Evolutionary conservation across 176 grass and related monocot species (phyloP).

Genomic region (Sorghum bicolor): Sorghum_bicolor_NCBIv3 NC_012870.2:5433501-5434000

Average conservation of each 20-base stretch:
- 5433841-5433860: neutral
- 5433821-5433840: too few relatives aligned
- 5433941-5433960: neutral
- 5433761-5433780: too few relatives aligned
- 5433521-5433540: too few relatives aligned
- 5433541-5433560: neutral
- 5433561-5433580: too few relatives aligned
- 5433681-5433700: too few relatives aligned
- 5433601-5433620: neutral
- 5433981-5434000: neutral
- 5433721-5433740: too few relatives aligned
- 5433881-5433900: too few relatives aligned
- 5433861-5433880: neutral
- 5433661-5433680: neutral
- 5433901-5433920: neutral
- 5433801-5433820: neutral
- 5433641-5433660: neutral
- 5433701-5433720: too few relatives aligned
- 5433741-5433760: too few relatives aligned
- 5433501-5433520: too few relatives aligned
- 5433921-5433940: neutral
- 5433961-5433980: neutral
- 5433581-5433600: too few relatives aligned
- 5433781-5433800: too few relatives aligned
- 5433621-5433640: neutral